Base-by-base conservation (phyloP, 371 early-diverging fungal species). In the Mucor irregularis region DNA sequence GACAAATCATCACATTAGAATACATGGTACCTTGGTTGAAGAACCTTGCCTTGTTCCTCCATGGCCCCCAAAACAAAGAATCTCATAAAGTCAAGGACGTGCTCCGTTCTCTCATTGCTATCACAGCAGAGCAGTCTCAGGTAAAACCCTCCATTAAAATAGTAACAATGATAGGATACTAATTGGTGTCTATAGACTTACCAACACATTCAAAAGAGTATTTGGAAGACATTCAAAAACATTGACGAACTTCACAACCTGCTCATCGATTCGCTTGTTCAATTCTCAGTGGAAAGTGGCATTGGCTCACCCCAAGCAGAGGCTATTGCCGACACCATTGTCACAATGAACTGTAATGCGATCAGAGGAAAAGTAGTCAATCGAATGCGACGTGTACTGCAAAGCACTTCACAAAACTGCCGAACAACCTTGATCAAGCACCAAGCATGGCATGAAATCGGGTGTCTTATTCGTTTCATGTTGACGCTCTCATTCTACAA, bases 11-110 rank as follows among this genome's bases (percentile, higher is more conserved):
- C 37, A 88, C 90, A 30, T 72, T 96, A 51, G 90, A 93, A 62
- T 95, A 93, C 58, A 84, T 93, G 72, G 81, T 86, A 16, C 96
- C 95, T 1, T 96, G 95, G 96, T 55, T 94, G 37, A 68, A 76
- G 5, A 93, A 93, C 47, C 67, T 95, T 33, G 83, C 80, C 13
- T 69, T 76, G 42, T 87, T 82, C 49, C 71, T 66, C 17, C 66
- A 73, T 39, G 46, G 29, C 1, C 49, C 55, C 4, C 22, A 40
- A 13, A 47, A 43, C 25, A 46, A 55, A 35, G 60, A 59, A 7
- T 25, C 53, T 10, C 61, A 74, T 8, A 89, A 87, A 59, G 74
- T 88, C 9, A 78, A 80, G 21, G 89, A 92, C 46, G 73, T 95
- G 19, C 60, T 95, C 40, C 82, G 80, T 54, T 74, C 81, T 24